Evolutionary conservation across 2,329 filamentous ascomycete species (phyloP).

Genomic region (Aspergillus felis): DNA sequence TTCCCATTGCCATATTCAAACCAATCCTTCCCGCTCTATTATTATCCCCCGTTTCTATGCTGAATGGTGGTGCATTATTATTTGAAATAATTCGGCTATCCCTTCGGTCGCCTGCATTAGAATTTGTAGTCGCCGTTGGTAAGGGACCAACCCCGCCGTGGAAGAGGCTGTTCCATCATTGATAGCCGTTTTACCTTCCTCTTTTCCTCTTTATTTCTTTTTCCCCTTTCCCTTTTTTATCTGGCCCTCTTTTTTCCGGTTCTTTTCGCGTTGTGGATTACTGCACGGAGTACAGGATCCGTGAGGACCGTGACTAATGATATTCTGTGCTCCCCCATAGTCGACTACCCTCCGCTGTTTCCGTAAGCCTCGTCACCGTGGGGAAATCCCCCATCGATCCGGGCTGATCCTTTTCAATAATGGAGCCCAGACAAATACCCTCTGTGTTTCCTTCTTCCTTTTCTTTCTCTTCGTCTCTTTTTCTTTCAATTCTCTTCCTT

Average conservation of each 20-base stretch:
- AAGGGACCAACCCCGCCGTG: not conserved
- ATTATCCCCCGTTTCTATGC: not conserved
- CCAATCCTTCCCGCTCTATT: not conserved
- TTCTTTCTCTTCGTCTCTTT: not conserved
- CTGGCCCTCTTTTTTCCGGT: constrained; percentile 7
- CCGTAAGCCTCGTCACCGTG: constrained; percentile 23
- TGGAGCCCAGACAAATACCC: constrained; percentile 10
- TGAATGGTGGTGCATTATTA: not conserved
- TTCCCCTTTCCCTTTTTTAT: constrained; percentile 4
- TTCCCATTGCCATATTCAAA: not conserved
- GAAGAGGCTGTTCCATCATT: not conserved
- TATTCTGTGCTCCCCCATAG: constrained; percentile 14
- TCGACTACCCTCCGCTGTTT: constrained; percentile 14
- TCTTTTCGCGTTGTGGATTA: constrained; percentile 6
- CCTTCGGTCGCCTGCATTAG: not conserved
- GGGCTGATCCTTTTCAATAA: constrained; percentile 10
- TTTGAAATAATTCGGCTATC: not conserved
- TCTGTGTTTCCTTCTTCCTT: constrained; percentile 8
- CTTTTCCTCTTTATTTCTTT: constrained; percentile 4
- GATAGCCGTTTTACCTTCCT: constrained; percentile 1
- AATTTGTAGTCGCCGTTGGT: not conserved
- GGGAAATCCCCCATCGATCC: constrained; percentile 15
- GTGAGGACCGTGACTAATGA: constrained; percentile 18
- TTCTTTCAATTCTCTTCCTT: constrained; percentile 5
- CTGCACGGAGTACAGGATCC: constrained; percentile 13